Conservation (phyloP, 2,329 filamentous ascomycete genomes). For the Claviceps spartinae region DNA sequence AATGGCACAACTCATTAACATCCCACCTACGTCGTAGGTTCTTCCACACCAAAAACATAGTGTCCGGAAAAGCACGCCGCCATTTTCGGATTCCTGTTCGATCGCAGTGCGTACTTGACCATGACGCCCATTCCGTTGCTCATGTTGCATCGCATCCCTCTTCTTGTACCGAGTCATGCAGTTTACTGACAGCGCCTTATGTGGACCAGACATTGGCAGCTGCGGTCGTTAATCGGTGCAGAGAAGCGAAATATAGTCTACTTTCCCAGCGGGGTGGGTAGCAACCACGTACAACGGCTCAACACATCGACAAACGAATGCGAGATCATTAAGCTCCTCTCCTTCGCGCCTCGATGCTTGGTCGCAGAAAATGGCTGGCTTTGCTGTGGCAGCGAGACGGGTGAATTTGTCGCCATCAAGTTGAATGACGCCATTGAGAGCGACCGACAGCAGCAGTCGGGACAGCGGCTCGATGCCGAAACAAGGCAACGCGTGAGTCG, state of each 20-base stretch:
- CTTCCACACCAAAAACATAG: slow-evolving; percentile 51
- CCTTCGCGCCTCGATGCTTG: slow-evolving; percentile 69
- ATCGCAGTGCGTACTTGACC: slow-evolving; percentile 39
- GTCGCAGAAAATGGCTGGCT: slow-evolving; percentile 80
- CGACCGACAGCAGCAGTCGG: slow-evolving; percentile 12
- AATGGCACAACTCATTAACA: neutral
- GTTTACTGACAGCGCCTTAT: neutral
- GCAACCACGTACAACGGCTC: slow-evolving; percentile 50
- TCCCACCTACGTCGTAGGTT: slow-evolving; percentile 29
- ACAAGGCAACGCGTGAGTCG: slow-evolving; percentile 14
- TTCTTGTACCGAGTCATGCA: neutral
- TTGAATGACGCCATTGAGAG: slow-evolving; percentile 30
- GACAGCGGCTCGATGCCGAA: slow-evolving; percentile 11
- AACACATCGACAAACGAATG: slow-evolving; percentile 56
- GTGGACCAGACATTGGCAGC: slow-evolving; percentile 59
- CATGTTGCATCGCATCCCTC: neutral
- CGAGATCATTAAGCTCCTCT: slow-evolving; percentile 58
- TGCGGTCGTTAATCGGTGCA: slow-evolving; percentile 80
- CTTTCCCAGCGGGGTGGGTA: slow-evolving; percentile 64
- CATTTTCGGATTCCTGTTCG: slow-evolving; percentile 56
- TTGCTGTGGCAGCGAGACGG: slow-evolving; percentile 77
- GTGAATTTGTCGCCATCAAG: slow-evolving; percentile 72
- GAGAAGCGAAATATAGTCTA: slow-evolving; percentile 67
- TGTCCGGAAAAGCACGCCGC: slow-evolving; percentile 45
- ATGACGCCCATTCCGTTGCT: neutral